Evolutionary conservation across 306 rosid genomes (phyloP).

Genomic region (Gastrolobium villosum): DNA sequence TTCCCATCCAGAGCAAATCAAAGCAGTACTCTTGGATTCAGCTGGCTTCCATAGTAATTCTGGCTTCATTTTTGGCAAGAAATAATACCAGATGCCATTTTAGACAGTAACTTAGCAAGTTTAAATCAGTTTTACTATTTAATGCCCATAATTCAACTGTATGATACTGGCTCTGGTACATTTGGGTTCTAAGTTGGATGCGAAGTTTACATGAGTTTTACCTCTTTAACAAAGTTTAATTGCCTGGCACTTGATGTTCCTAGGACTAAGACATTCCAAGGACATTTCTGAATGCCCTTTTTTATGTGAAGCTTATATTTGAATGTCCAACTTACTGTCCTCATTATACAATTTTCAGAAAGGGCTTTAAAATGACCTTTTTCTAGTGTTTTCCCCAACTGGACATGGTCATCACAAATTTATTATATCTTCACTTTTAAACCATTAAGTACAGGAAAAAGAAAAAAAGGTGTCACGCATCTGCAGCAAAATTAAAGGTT

Average conservation of each 20-base stretch:
- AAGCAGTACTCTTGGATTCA: conserved; percentile 86
- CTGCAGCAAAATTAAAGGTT: conserved; percentile 8
- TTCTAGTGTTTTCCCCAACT: not conserved
- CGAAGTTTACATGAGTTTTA: conserved; percentile 36
- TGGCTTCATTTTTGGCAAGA: conserved; percentile 27
- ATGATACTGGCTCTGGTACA: conserved; percentile 25
- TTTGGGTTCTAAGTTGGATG: conserved; percentile 33
- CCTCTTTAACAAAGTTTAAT: conserved; percentile 11
- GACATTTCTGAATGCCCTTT: conserved; percentile 26
- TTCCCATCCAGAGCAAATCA: conserved; percentile 87
- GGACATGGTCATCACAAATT: conserved; percentile 14
- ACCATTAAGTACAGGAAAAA: conserved; percentile 15
- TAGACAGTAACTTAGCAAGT: conserved; percentile 9
- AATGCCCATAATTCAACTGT: conserved; percentile 35
- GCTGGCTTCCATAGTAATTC: too few species aligned
- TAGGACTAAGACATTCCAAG: not conserved
- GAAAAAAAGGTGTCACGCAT: not conserved
- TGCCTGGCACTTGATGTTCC: conserved; percentile 5
- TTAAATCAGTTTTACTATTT: conserved; percentile 20
- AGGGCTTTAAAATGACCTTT: conserved; percentile 15
- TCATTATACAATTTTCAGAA: conserved; percentile 23
- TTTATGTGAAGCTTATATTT: conserved; percentile 22
- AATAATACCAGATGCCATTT: conserved; percentile 15
- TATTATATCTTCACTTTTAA: conserved; percentile 5
- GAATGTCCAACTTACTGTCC: conserved; percentile 13